A percentile compares a stretch with the other conserved stretches of the same genome.
phyloP scores from a whole-genome alignment of 2,329 filamentous ascomycete species.

The Colletotrichum cordylinicola region DNA sequence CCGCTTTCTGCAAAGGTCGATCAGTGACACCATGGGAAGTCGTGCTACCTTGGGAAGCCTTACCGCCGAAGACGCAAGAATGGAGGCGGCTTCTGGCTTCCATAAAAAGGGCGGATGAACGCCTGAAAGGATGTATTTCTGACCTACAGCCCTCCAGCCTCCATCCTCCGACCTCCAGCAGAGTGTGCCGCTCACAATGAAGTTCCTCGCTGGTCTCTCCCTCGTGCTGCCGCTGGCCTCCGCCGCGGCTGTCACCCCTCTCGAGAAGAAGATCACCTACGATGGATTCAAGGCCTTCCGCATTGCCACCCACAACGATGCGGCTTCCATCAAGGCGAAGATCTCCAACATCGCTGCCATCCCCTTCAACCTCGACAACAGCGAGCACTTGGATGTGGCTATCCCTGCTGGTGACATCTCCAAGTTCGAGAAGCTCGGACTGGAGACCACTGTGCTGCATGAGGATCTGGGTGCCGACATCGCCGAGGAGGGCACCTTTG shows the following conservation, averaged over 20 bases:
- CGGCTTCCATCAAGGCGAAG: conserved; percentile 37
- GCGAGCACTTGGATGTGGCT: conserved; percentile 27
- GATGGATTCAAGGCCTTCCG: conserved; percentile 45
- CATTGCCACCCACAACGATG: conserved; percentile 48
- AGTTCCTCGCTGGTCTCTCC: conserved; percentile 9
- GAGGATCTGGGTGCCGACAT: conserved; percentile 28
- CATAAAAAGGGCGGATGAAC: not conserved
- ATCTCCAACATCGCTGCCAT: conserved; percentile 29
- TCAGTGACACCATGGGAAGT: not conserved
- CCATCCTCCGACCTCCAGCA: not conserved
- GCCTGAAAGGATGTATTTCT: fast-evolving
- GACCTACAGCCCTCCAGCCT: fast-evolving
- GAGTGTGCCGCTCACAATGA: not conserved
- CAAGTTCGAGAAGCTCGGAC: conserved; percentile 28
- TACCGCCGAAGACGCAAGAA: not conserved
- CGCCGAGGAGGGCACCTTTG: conserved; percentile 23
- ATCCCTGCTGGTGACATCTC: conserved; percentile 27
- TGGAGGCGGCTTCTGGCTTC: not conserved
- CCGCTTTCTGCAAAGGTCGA: conserved; percentile 11
- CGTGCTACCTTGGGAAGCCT: not conserved
- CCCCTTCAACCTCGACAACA: conserved; percentile 19
- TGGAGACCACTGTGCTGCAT: conserved; percentile 25
- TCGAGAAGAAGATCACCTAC: conserved; percentile 28
- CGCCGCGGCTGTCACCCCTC: not conserved
- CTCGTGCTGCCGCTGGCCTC: conserved; percentile 17